Conservation (phyloP, 2,329 filamentous ascomycete species). For the Colletotrichum lini region DNA sequence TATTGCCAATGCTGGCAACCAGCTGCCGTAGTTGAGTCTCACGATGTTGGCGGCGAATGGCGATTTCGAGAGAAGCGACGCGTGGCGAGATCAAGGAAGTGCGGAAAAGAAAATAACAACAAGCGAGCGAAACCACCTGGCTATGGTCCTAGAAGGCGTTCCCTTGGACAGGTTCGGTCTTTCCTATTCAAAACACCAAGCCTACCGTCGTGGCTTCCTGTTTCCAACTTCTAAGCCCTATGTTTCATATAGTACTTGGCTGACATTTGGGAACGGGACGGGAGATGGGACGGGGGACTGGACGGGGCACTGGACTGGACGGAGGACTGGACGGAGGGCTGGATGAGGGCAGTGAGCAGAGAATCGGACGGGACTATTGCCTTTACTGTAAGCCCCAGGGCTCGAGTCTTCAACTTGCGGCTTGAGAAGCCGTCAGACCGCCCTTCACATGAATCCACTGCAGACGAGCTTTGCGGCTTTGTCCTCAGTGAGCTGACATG, state of each 20-base stretch:
- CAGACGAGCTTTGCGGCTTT: constrained; percentile 24
- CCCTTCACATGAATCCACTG: constrained; percentile 1
- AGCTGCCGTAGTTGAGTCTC: constrained; percentile 16
- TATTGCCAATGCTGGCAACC: constrained; percentile 15
- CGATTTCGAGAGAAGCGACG: constrained; percentile 6
- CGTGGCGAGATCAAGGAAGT: constrained; percentile 19
- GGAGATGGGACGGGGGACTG: no score
- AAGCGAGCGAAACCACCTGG: constrained; percentile 12
- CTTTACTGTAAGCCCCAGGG: constrained; percentile 10
- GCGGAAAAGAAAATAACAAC: constrained; percentile 23
- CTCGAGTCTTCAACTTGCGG: constrained; percentile 14
- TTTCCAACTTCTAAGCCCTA: constrained; percentile 19
- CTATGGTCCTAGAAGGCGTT: constrained; percentile 13
- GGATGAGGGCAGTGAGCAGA: constrained; percentile 1
- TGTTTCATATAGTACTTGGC: constrained; percentile 29
- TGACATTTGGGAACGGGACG: neutral
- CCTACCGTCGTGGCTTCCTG: constrained; percentile 35
- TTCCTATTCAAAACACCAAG: constrained; percentile 32
- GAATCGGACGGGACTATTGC: neutral
- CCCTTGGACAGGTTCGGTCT: constrained; percentile 30
- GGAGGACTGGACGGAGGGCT: no score
- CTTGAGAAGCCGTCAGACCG: constrained; percentile 13
- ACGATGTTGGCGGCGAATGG: neutral
- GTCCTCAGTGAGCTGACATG: constrained; percentile 26
- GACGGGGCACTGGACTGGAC: no score